These are phyloP conservation scores for Penicillium sp. DNA, from an alignment of 2,329 filamentous ascomycete species.

Conservation along the genomic window DNA sequence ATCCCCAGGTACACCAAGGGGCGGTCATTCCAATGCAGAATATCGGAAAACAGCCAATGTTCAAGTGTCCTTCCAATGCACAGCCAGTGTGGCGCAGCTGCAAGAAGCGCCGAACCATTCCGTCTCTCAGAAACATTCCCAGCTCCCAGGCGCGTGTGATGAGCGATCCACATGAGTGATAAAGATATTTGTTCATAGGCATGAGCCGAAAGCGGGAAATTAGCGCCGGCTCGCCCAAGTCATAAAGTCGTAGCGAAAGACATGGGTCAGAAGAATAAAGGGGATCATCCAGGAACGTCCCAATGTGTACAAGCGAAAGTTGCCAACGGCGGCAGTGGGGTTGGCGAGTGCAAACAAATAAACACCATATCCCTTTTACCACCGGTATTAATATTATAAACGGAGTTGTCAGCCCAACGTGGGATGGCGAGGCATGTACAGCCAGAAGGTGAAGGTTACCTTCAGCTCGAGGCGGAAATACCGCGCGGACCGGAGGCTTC, in stretches of 20 bases:
- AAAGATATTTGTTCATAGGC: constrained; percentile 33
- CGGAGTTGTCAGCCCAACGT: constrained; percentile 24
- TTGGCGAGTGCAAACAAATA: constrained; percentile 13
- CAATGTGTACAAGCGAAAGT: constrained; percentile 41
- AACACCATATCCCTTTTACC: constrained; percentile 15
- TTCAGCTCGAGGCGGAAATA: constrained; percentile 22
- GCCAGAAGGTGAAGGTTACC: constrained; percentile 25
- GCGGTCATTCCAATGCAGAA: constrained; percentile 29
- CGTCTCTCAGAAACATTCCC: constrained; percentile 25
- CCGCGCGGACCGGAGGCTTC: constrained; percentile 23
- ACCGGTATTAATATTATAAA: constrained; percentile 43
- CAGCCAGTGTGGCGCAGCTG: constrained; percentile 41
- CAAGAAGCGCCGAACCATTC: constrained; percentile 30
- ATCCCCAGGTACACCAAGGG: constrained; percentile 18
- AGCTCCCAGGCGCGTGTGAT: constrained; percentile 36
- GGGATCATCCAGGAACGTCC: constrained; percentile 16
- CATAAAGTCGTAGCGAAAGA: constrained; percentile 34
- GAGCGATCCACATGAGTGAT: constrained; percentile 42
- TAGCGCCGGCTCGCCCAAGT: constrained; percentile 29
- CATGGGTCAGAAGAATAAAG: constrained; percentile 30
- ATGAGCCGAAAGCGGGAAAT: constrained; percentile 29
- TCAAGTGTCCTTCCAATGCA: constrained; percentile 33
- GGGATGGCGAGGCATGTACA: constrained; percentile 39
- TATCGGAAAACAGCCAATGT: constrained; percentile 27
- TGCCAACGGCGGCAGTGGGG: constrained; percentile 28